A percentile compares a stretch with the other conserved stretches of the same genome.
These are phyloP conservation scores for Musa schizocarpa DNA, from an alignment of 176 grass and related monocot species.

Conservation along the genomic window DNA sequence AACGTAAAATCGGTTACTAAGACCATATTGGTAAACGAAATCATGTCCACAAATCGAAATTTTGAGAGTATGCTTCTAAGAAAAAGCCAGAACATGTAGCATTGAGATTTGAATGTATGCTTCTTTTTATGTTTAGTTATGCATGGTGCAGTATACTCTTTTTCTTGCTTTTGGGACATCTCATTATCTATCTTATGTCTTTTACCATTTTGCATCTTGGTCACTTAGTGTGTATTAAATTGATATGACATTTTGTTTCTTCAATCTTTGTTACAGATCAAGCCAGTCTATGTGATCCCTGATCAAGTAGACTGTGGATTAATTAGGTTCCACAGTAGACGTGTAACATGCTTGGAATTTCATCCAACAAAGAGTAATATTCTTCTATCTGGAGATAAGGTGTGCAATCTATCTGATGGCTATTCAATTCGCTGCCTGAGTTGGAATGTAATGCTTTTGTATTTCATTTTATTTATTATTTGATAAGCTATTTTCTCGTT, in stretches of 20 bases:
- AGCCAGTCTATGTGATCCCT: constrained; percentile 58
- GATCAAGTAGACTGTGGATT: constrained; percentile 72
- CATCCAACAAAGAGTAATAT: constrained; percentile 70
- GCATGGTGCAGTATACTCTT: background rate
- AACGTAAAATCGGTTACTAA: background rate
- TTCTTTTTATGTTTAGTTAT: background rate
- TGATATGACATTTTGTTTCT: background rate
- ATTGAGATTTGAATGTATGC: too few species aligned
- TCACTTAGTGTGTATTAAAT: background rate
- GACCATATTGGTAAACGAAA: background rate
- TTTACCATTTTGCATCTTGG: background rate
- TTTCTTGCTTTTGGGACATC: background rate
- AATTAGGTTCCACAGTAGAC: constrained; percentile 75
- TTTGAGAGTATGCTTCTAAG: too few species aligned
- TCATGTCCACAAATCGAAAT: too few species aligned
- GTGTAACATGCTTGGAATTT: constrained; percentile 87
- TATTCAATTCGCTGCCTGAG: background rate
- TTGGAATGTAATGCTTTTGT: background rate
- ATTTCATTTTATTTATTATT: constrained; percentile 13
- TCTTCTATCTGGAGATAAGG: constrained; percentile 93
- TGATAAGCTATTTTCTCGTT: background rate
- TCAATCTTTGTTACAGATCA: constrained; percentile 31
- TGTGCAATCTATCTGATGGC: constrained; percentile 18
- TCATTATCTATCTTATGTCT: background rate
- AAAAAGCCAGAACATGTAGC: too few species aligned